Evolutionary conservation across 345 rosid genomes (phyloP), one percentile per base, ranked within the genome.

Genomic region (Bruguiera gymnorhiza): DNA sequence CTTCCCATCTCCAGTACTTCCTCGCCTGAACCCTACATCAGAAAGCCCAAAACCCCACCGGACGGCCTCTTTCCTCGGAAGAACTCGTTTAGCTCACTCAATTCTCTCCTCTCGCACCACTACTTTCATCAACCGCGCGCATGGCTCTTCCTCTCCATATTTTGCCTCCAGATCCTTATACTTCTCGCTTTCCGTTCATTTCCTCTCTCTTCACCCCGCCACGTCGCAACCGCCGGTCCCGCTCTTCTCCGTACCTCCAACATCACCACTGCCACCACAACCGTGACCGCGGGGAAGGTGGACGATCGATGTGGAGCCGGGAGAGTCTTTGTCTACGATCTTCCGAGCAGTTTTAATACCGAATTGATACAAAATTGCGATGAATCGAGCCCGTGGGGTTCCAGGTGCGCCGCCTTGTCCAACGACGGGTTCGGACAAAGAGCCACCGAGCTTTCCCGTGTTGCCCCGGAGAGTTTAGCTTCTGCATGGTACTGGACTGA

Each of bases 401-500:
- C 98, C 2, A 77, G 93, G 29, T 95, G 99, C 71, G 89, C 84
- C 54, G 87, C 91, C 6, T 65, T 96, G 11, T 66, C 80, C 0
- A 92, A 92, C 80, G 78, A 78, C 31, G 99, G 99, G 3, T 85
- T 92, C 70, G 98, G 99, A 3, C 79, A 48, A 58, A 65, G 70
- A 39, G 94, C 97, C 0, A 68, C 85, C 24, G 86, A 84, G 3
- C 52, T 95, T 6, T 58, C 69, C 6, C 85, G 84, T 1, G 24
- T 86, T 52, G 76, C 90, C 18, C 97, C 99, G 21, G 79, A 78
- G 19, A 76, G 78, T 70, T 60, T 95, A 60, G 78, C 85, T n/a
- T 87, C 89, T 16, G 88, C 97, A 0, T 95, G 99, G 99, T 86
- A 83, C 77, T 83, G 96, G 94, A 92, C 99, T 1, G 97, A 95